Conservation (phyloP, 1,284 basidiomycete species). For the Papiliotrema nemorosa region DNA sequence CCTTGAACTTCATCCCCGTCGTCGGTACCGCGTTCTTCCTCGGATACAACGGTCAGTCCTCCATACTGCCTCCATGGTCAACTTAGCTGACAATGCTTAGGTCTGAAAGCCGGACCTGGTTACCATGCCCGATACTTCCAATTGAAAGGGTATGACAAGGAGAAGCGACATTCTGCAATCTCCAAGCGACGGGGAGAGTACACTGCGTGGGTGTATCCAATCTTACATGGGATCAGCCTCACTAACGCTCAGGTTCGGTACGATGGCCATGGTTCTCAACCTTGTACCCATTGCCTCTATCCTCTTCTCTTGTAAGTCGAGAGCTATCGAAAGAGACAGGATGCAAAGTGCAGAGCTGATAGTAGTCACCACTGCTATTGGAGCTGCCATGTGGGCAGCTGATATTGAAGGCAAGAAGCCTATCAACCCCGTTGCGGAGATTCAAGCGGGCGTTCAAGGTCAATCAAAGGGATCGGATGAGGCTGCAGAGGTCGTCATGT, state of each 20-base stretch:
- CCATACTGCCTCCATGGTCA: background rate
- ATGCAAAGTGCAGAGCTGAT: background rate
- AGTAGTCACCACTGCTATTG: slow-evolving; percentile 52
- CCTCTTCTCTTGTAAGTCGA: slow-evolving; percentile 51
- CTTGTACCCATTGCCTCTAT: slow-evolving; percentile 61
- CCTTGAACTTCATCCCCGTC: slow-evolving; percentile 61
- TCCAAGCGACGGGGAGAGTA: slow-evolving; percentile 55
- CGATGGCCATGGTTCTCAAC: slow-evolving; percentile 59
- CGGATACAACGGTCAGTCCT: slow-evolving; percentile 38
- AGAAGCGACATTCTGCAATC: slow-evolving; percentile 47
- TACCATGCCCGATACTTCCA: slow-evolving; percentile 68
- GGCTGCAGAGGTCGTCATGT: background rate
- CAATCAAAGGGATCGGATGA: background rate
- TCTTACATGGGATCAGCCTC: slow-evolving; percentile 14
- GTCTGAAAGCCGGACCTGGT: slow-evolving; percentile 56
- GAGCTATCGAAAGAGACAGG: slow-evolving; percentile 32
- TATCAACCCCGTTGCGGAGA: slow-evolving; percentile 5
- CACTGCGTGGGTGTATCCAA: slow-evolving; percentile 52
- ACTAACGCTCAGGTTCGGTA: slow-evolving; percentile 58
- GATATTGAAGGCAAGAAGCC: slow-evolving; percentile 43
- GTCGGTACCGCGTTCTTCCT: slow-evolving; percentile 64
- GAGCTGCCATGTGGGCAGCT: slow-evolving; percentile 69
- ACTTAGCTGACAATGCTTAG: slow-evolving; percentile 12
- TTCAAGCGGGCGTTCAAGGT: slow-evolving; percentile 1
- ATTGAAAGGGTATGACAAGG: slow-evolving; percentile 56